Base-by-base conservation (phyloP, 1,284 basidiomycete species). In the Phylloporus sp. region DNA sequence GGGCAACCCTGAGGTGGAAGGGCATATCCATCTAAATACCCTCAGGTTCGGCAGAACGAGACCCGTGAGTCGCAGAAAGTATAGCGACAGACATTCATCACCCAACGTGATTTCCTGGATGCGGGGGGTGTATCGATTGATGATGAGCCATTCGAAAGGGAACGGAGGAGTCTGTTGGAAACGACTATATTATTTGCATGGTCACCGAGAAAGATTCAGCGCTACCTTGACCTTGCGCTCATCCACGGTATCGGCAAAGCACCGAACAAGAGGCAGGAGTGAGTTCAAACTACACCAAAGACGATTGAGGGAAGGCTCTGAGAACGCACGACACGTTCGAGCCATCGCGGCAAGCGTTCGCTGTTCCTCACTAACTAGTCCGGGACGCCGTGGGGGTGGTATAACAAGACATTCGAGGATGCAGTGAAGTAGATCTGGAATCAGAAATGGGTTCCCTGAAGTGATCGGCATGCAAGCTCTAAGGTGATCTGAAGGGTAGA, bases 21-120 rank as follows among this genome's bases (percentile, higher is more conserved):
- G n/a, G 32, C 15, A 51, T 51, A 24, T 47, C 59, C 59, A 57
- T 32, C 44, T 49, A 34, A 49, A 31, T 17, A 60, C 28, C 22
- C 20, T 60, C 22, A 60, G 22, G 31, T 56, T 58, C 7, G 59
- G 54, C n/a, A 58, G 29, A 12, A 58, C 28, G 18, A 61, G 44
- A 22, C 54, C 28, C 4, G 28, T 32, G n/a, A 3, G 15, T 32
- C 40, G 44, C 34, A 39, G 22, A 56, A 49, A 60, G 22, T 32
- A n/a, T 15, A 53, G 34, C 0, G 51, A 39, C 26, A 37, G 17
- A 8, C 13, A 12, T 28, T 60, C 51, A 6, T 8, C 28, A 6
- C 58, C 58, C 32, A 46, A 10, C 2, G 59, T 61, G n/a, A 61
- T 53, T 18, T 57, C 47, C 47, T 29, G 47, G 47, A 49, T 29